Conservation (phyloP, 441 rosid genomes). For the Gossypium trilobum region DNA sequence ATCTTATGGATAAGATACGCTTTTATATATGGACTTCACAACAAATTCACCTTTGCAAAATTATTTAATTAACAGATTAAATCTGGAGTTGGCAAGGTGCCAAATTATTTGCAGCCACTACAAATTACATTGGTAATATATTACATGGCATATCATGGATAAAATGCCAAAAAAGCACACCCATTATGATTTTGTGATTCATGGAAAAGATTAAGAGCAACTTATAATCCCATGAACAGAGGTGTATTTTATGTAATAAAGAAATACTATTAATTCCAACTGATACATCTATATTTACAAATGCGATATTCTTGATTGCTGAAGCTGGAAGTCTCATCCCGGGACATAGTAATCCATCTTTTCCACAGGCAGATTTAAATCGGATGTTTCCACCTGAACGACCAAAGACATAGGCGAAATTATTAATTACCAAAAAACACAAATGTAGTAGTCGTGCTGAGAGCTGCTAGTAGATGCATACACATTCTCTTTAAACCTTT, state of each 20-base stretch:
- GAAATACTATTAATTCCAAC: neutral
- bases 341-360: conserved; percentile 89
- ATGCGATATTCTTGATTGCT: neutral
- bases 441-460: neutral
- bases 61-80: neutral
- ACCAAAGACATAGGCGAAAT: neutral
- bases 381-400: conserved; percentile 60
- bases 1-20: too few relatives aligned
- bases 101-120: neutral
- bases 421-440: neutral
- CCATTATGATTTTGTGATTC: neutral
- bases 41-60: too few relatives aligned
- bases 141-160: neutral
- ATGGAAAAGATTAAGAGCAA: neutral
- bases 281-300: conserved; percentile 17
- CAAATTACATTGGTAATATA: neutral
- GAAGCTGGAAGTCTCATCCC: conserved; percentile 31
- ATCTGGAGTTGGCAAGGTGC: neutral
- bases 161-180: neutral
- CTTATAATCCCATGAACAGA: neutral
- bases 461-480: neutral
- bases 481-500: neutral
- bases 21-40: too few relatives aligned
- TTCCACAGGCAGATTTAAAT: conserved; percentile 75
- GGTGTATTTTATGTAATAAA: neutral